Conservation (phyloP, 2,329 filamentous ascomycete genomes). For the Claviceps africana region DNA sequence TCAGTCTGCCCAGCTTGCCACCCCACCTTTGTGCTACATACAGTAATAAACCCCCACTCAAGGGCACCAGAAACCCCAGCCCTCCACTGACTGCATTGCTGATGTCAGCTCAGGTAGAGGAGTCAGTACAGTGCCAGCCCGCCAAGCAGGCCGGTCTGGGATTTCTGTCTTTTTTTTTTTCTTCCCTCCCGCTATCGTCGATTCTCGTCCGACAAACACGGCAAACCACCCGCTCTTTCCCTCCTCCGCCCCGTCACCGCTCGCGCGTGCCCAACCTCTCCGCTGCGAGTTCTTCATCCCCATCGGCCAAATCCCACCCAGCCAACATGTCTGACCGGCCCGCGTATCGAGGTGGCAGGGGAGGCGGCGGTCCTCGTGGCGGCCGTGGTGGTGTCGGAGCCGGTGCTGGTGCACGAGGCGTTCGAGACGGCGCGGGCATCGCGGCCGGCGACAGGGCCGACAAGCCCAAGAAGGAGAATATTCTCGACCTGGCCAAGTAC, state of each 20-base stretch:
- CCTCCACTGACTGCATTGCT: too few relatives aligned
- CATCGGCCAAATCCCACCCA: neutral
- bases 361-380: slow-evolving; percentile 22
- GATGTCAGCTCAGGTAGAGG: too few relatives aligned
- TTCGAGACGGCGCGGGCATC: slow-evolving; percentile 29
- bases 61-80: too few relatives aligned
- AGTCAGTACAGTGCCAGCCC: too few relatives aligned
- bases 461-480: slow-evolving; percentile 95
- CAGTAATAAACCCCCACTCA: too few relatives aligned
- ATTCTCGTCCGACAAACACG: neutral
- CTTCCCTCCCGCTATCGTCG: too few relatives aligned
- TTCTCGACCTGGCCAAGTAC: slow-evolving; percentile 87
- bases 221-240: neutral
- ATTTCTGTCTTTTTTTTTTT: too few relatives aligned
- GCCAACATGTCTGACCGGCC: slow-evolving; percentile 36
- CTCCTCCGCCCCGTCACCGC: neutral
- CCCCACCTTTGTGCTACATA: too few relatives aligned
- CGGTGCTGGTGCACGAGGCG: slow-evolving; percentile 16
- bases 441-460: slow-evolving; percentile 42
- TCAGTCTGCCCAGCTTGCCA: neutral
- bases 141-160: too few relatives aligned
- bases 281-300: neutral
- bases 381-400: slow-evolving; percentile 19
- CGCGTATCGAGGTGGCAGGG: slow-evolving; percentile 29
- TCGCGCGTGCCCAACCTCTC: neutral